Conservation (phyloP, 495 filamentous ascomycete genomes). For the Podospora comata region DNA sequence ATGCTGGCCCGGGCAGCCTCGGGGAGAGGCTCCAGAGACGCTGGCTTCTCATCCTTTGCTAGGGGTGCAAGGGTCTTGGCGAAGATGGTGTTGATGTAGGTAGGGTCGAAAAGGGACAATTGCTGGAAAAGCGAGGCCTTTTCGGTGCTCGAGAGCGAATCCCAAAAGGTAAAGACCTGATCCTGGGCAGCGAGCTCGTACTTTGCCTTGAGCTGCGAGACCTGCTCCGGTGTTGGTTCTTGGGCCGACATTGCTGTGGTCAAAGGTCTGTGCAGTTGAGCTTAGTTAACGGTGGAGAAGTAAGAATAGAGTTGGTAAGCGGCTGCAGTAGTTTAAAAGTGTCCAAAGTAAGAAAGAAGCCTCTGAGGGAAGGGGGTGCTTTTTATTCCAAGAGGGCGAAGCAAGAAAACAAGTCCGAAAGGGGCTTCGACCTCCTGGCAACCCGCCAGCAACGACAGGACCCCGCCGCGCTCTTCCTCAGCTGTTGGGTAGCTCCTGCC, state of each 20-base stretch:
- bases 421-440: not conserved
- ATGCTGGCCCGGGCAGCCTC: constrained; percentile 86
- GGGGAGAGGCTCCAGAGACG: constrained; percentile 83
- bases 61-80: constrained; percentile 78
- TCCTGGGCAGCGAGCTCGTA: constrained; percentile 79
- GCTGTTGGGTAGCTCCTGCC: constrained; percentile 2
- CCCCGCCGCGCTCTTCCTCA: not conserved
- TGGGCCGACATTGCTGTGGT: constrained; percentile 30
- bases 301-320: not conserved
- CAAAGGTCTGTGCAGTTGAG: not conserved
- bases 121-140: constrained; percentile 80
- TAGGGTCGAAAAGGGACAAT: constrained; percentile 73
- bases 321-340: not conserved
- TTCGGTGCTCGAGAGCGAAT: constrained; percentile 66
- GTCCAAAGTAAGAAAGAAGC: not conserved
- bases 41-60: constrained; percentile 39
- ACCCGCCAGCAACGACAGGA: constrained; percentile 1
- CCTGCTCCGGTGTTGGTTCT: constrained; percentile 68
- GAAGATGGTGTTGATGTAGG: constrained; percentile 77
- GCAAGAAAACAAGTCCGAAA: constrained; percentile 9
- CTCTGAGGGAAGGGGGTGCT: not conserved
- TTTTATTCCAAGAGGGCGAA: constrained; percentile 2
- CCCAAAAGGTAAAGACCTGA: constrained; percentile 89
- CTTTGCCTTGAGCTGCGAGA: constrained; percentile 70
- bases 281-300: not conserved